Evolutionary conservation across 2,329 filamentous ascomycete species (phyloP).

Genomic region (Hymenoscyphus occultus): DNA sequence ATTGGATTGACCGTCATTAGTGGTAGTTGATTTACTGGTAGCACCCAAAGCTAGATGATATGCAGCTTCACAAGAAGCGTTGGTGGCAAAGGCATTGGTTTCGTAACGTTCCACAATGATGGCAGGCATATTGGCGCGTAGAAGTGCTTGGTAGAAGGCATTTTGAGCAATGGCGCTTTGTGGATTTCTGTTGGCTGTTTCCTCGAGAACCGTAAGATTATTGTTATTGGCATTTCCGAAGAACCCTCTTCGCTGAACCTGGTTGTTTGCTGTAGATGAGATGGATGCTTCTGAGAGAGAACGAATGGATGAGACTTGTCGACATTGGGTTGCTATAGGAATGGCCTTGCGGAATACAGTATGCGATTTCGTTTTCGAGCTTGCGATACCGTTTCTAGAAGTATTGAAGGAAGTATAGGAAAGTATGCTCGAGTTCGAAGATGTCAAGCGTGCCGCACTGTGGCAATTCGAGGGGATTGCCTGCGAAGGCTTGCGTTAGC

Average conservation of each 20-base stretch:
- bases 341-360: conserved; percentile 20
- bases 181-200: conserved; percentile 90
- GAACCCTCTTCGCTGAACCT: conserved; percentile 27
- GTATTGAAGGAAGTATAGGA: conserved; percentile 20
- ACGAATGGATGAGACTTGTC: conserved; percentile 27
- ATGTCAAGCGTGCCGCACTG: conserved; percentile 17
- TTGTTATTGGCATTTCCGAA: conserved; percentile 26
- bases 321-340: conserved; percentile 23
- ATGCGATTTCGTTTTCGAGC: conserved; percentile 11
- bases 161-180: conserved; percentile 84
- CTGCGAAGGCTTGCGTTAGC: conserved; percentile 14
- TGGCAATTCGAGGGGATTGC: conserved; percentile 24
- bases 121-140: conserved; percentile 89
- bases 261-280: not conserved
- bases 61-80: conserved; percentile 70
- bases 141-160: conserved; percentile 86
- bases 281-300: conserved; percentile 21
- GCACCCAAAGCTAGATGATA: conserved; percentile 73
- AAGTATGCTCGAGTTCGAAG: conserved; percentile 20
- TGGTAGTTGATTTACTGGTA: conserved; percentile 42
- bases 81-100: conserved; percentile 80
- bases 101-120: conserved; percentile 90
- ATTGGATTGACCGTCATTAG: conserved; percentile 30
- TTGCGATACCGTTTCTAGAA: not conserved
- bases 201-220: conserved; percentile 78